Evolutionary conservation across 208 protist species (phyloP), one percentile per base, ranked within the genome.

Genomic region (Trypanosoma vivax): DNA sequence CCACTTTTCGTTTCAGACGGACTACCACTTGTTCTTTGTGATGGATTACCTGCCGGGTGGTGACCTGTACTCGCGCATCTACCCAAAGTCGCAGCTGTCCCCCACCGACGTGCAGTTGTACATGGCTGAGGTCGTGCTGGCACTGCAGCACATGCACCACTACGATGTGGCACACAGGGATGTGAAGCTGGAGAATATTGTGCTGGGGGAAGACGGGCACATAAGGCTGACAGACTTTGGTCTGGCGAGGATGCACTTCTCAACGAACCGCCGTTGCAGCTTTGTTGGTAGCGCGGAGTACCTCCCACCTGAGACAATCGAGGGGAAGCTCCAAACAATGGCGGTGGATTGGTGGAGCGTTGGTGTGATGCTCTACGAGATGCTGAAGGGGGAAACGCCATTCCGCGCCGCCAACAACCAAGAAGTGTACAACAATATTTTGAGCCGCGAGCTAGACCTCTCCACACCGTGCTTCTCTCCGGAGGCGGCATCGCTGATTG

Each of bases 271-370:
- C 11, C 79, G 79, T 2, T 61, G 81, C 48, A 95, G 88, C 45
- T 94, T 97, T 46, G 85, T 95, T 19, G 91, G 91, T 19, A 94
- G 83, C 37, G 71, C 90, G 13, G 75, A 91, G 60, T 95, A 93
- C 72, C 54, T 96, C 14, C 74, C 96, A 0, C 91, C 95, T 1
- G 93, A 98, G 67, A 88, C 90, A 34, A 74, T 98, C 19, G 63
- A 73, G 34, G 78, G 86, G 0, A 73, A 88, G 27, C 67, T 69
- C 4, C 91, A 98, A 70, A 96, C 93, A 27, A 87, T 78, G 21
- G 87, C 92, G n/a, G 76, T 98, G 11, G 97, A 99, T 62, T 98
- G 94, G 95, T 99, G 97, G 96, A 79, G 75, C 41, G 76, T 97
- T 28, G 97, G 97, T 11, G 92, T 97, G 16, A 61, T 98, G 47